These are phyloP conservation scores for Talaromyces sp. DNA, from an alignment of 2,329 filamentous ascomycete genomes.

Conservation along the genomic window DNA sequence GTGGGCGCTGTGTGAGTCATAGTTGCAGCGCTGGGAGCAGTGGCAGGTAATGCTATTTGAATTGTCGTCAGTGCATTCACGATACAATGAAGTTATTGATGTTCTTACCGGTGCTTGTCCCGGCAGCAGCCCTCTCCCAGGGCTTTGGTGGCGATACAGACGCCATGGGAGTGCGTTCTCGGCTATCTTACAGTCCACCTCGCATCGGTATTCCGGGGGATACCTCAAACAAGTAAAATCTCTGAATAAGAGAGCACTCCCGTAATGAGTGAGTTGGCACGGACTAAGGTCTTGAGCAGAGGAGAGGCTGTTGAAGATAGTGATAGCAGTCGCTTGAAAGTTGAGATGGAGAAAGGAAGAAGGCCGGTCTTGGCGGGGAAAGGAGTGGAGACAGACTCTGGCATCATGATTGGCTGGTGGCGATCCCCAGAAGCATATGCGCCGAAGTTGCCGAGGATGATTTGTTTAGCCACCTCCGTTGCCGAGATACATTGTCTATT, in stretches of 20 bases:
- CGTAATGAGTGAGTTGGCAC: not conserved
- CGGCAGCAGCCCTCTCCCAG: constrained; percentile 75
- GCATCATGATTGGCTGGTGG: not conserved
- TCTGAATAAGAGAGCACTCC: not conserved
- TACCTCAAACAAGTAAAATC: not conserved
- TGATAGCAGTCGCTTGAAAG: not conserved
- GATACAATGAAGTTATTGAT: too few species aligned
- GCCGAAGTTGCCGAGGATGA: constrained; percentile 8
- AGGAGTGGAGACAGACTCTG: not conserved
- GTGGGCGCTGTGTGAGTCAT: constrained; percentile 14
- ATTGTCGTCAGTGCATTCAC: not conserved
- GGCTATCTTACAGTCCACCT: constrained; percentile 17
- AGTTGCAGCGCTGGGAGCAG: not conserved
- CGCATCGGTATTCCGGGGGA: not conserved
- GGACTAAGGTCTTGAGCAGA: not conserved
- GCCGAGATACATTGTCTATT: too few species aligned
- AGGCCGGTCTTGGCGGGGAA: not conserved
- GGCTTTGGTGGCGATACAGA: constrained; percentile 85
- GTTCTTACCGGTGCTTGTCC: constrained; percentile 10
- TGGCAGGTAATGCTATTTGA: not conserved
- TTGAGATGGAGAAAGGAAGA: not conserved
- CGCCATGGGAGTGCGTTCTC: constrained; percentile 43
- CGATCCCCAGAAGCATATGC: not conserved
- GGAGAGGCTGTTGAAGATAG: not conserved
- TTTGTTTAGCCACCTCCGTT: constrained; percentile 58